Base-by-base conservation (phyloP, 2,329 filamentous ascomycete genomes). In the Trichoderma sp. region DNA sequence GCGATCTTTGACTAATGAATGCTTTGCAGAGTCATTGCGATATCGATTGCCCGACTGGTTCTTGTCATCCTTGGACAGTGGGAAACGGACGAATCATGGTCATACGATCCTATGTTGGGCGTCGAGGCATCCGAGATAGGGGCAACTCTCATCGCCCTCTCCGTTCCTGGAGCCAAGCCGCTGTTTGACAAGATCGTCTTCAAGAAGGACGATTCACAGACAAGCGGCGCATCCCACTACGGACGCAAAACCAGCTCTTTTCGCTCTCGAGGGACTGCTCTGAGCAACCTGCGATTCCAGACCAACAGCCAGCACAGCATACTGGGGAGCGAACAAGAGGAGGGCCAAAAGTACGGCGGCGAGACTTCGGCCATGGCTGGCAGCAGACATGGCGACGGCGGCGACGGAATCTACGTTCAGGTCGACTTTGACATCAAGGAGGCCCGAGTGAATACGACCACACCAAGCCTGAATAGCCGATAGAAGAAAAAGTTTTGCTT, bases 51-150 rank as follows among this genome's bases (percentile, higher is more conserved):
- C 16, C 82, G 84, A 5, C 75, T 85, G 27, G 79, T 81, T 33
- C 79, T 86, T 19, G 83, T 86, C 1, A 81, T 84, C 52, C 72
- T 77, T 29, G 83, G 84, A 0, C 83, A 85, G 66, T 83, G 81
- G 82, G 76, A 82, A 33, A 68, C 76, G 2, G 84, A 86, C 72
- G 78, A 78, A 75, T 85, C 83, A 19, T 86, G 85, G 84, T 77
- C 79, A 29, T 86, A 86, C 72, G 81, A 84, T 64, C 82, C 84
- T 0, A 81, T 86, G 77, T 75, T 86, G 4, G 82, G 77, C 3
- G 80, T 86, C 4, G 84, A 86, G 73, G 82, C 82, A 3, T 80
- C 84, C 1, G 84, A 86, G 52, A 83, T 86, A 24, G 84, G 83
- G 4, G 79, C 80, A 1, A 86, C 85, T 0, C 73, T 86, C 29